Evolutionary conservation across 2,329 filamentous ascomycete genomes (phyloP).

Genomic region (Neonectria punicea): DNA sequence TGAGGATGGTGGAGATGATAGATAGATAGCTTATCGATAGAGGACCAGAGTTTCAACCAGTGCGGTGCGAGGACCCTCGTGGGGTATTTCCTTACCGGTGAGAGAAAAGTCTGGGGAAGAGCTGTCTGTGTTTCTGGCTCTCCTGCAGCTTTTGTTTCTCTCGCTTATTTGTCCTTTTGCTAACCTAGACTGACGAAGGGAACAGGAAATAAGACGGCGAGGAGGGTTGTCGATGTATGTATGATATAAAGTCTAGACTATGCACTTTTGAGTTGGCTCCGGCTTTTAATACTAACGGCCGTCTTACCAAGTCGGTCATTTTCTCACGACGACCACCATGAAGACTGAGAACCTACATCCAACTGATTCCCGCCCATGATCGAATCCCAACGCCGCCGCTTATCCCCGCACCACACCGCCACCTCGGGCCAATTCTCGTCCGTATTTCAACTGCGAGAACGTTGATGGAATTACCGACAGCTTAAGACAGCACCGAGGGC

Average conservation of each 20-base stretch:
- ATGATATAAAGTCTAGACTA: not conserved
- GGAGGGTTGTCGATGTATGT: not conserved
- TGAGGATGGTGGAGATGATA: not conserved
- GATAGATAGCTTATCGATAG: not conserved
- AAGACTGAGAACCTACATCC: not conserved
- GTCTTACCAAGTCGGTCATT: not conserved
- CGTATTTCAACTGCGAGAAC: not conserved
- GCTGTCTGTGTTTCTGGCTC: not conserved
- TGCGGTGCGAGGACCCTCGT: not conserved
- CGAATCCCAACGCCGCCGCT: not conserved
- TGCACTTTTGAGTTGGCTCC: not conserved
- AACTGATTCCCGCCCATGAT: too few relatives aligned
- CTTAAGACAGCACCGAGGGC: too few relatives aligned
- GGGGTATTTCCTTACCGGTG: constrained; percentile 3
- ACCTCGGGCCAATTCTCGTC: constrained; percentile 12
- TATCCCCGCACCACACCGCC: not conserved
- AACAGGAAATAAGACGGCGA: not conserved
- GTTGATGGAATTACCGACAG: not conserved
- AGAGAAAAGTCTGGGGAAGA: not conserved
- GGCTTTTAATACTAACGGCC: not conserved
- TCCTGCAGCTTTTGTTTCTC: not conserved
- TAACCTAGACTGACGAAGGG: not conserved
- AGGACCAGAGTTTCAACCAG: not conserved
- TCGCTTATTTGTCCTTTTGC: not conserved
- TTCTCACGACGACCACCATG: not conserved